Evolutionary conservation across 2,329 filamentous ascomycete genomes (phyloP), one percentile per base, ranked within the genome.

Genomic region (Botrytis porri): DNA sequence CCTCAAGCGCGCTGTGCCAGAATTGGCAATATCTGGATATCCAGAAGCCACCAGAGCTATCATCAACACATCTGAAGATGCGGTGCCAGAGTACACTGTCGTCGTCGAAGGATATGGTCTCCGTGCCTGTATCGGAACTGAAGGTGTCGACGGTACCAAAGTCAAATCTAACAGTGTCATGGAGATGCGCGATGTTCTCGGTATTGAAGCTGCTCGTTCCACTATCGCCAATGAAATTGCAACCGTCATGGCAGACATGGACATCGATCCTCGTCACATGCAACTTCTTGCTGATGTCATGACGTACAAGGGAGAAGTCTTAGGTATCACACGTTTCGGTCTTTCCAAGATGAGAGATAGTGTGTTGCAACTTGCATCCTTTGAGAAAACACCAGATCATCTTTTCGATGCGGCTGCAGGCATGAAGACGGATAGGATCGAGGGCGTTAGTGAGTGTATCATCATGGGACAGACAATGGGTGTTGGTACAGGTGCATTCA

Each of bases 351-450:
- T 97, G 92, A 88, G 96, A 69, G 96, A 99, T 82, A 93, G 89
- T 25, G 96, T 98, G 18, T 85, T 99, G 72, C 96, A 99, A 82
- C 87, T 99, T 20, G 96, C 96, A 0, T 95, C 92, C 29, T 99
- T 99, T 80, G 96, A 99, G 83, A 98, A 98, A 88, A 99, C 96
- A 64, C 94, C 96, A 0, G 96, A 99, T 81, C 96, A 99, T 83
- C 84, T 99, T 59, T 99, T 99, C 80, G 95, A 98, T 76, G 96
- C 96, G 4, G 96, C 95, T 10, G 93, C 94, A 8, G 90, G 91
- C 73, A 97, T 97, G 87, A 98, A 98, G 85, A 92, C 89, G 41
- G 96, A 99, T 83, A 87, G 89, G 75, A 97, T 99, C 74, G 93
- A 97, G 82, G 96, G 96, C 78, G 96, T 99, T 16, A 93, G 89